phyloP scores from a whole-genome alignment of 371 early-diverging fungal genomes.

The Mortierella sp. region DNA sequence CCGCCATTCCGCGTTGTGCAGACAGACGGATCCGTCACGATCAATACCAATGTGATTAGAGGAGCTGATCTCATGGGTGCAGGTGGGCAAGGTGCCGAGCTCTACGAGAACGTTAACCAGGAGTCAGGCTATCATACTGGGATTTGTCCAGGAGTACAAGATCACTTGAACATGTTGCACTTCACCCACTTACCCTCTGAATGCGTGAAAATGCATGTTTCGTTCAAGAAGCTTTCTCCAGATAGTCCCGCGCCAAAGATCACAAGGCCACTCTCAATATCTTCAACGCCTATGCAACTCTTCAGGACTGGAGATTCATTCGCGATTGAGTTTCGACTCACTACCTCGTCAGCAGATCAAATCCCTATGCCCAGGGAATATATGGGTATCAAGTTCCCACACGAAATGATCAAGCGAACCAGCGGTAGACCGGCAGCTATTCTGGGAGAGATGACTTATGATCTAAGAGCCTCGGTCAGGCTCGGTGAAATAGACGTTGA shows the following conservation, averaged over 20 bases:
- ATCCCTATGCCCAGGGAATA: constrained; percentile 23
- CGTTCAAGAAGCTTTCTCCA: constrained; percentile 22
- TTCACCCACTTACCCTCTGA: constrained; percentile 16
- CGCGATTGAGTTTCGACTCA: constrained; percentile 22
- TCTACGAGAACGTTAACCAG: constrained; percentile 23
- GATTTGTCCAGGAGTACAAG: constrained; percentile 26
- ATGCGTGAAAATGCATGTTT: constrained; percentile 25
- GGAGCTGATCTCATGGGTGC: not conserved
- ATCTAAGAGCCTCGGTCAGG: constrained; percentile 7
- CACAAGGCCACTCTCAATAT: not conserved
- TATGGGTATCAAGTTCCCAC: constrained; percentile 19
- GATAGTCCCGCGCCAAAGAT: not conserved
- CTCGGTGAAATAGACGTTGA: constrained; percentile 15
- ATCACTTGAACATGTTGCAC: constrained; percentile 23
- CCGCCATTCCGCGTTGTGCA: constrained; percentile 21
- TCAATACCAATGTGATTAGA: constrained; percentile 25
- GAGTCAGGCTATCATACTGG: constrained; percentile 51
- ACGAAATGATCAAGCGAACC: constrained; percentile 34
- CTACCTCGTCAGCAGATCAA: not conserved
- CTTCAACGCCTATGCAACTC: constrained; percentile 18
- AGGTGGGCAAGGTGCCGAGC: not conserved
- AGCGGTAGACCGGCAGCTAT: constrained; percentile 25
- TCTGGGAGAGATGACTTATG: constrained; percentile 38
- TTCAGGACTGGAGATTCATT: constrained; percentile 50
- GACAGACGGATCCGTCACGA: constrained; percentile 14